Base-by-base conservation (phyloP, 805 yeast species). In the Candida nitratophila region DNA sequence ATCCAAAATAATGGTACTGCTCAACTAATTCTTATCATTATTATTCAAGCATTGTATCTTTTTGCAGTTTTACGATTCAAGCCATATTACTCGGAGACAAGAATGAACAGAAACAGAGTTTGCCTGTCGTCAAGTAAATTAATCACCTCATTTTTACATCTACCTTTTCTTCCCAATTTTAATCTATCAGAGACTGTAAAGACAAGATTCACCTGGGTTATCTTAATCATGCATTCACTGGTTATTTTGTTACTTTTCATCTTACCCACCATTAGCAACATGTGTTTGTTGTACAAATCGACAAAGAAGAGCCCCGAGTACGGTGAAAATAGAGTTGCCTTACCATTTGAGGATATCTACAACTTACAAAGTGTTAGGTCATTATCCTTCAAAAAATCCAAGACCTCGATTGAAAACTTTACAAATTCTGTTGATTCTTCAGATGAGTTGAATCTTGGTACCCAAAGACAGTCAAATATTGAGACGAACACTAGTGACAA, bases 151-250 rank as follows among this genome's bases (percentile, higher is more conserved):
- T 36, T 69, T 10, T 50, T 77, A 37, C 69, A 71, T 43, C 59
- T 76, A 9, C 72, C 79, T 1, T 74, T 63, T 44, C 61, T 76
- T 29, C 50, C 54, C 9, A 52, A 56, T 17, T 49, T 77, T 35
- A 49, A 59, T 15, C 47, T 64, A 2, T 53, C 64, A n/a, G 79
- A 71, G 45, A 50, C 56, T 3, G 45, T 52, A 0, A 54, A 77
- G 40, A 66, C 76, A 1, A 59, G 66, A 44, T 62, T 76, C 38
- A 73, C 74, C 0, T 71, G 66, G 52, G 62, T 64, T 1, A 76
- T 74, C 44, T 53, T 73, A 21, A 29, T 63, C 8, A 55, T 75
- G 8, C 79, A 76, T 53, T 37, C 59, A 22, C 2, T 57, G 8
- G 50, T 54, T 2, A 37, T 60, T 9, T 36, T 59, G 9, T 46